Evolutionary conservation across 768 basidiomycete genomes (phyloP), one percentile per base, ranked within the genome.

Genomic region (Amanita molliuscula): DNA sequence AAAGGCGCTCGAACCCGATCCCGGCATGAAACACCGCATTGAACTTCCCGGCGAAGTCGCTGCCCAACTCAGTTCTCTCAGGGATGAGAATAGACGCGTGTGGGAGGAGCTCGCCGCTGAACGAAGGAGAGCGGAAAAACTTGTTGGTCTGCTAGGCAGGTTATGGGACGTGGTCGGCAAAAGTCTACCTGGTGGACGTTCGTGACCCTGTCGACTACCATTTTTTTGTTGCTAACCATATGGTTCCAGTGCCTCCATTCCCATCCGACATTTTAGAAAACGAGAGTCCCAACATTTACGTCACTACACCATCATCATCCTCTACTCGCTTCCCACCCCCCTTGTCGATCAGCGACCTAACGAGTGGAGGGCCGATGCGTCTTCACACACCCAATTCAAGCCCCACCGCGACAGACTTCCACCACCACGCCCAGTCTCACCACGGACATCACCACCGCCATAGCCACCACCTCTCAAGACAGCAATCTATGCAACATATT

Each of bases 1-100:
- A 51, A 91, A 90, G 67, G 84, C 87, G 0, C 67, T 89, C 13
- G 87, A 90, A 57, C 85, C 85, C 0, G 87, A 88, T 66, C 83
- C 83, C 3, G 76, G 74, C 9, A 64, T 78, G 47, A 79, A 79
- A 60, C 81, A 83, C 54, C 79, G 86, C 23, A 79, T 88, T 34
- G 87, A 89, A 64, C 73, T 89, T 26, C 88, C 88, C 1, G 84
- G 86, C 5, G 88, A 90, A 72, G 74, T 77, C 16, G 76, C 76
- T 4, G 75, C 78, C 1, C 84, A 85, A 59, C 72, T 90, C 7
- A 67, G 68, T 11, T 75, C 79, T 7, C 82, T 89, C 74, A 73
- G 81, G 44, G 84, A 86, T 6, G 86, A 88, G 62, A 84, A 87
- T 55, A 65, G 76, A 41, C 67, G 78, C 23, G 71, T 88, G 51